phyloP scores from a whole-genome alignment of 2,329 filamentous ascomycete species.

The Colletotrichum sp. region DNA sequence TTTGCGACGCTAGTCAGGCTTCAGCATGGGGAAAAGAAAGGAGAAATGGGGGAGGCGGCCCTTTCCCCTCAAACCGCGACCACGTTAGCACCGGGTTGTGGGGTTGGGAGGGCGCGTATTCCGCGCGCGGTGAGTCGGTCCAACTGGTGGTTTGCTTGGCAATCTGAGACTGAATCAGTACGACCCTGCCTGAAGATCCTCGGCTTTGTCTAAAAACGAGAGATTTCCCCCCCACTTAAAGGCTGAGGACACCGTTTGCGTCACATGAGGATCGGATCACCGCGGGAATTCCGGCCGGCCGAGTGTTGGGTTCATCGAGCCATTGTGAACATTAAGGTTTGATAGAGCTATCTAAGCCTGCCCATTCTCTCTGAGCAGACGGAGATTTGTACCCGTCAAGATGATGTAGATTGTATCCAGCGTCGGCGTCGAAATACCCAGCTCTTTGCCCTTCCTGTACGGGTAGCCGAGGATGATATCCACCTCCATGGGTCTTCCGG shows the following conservation, averaged over 20 bases:
- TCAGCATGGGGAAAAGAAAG: background rate
- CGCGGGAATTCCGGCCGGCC: background rate
- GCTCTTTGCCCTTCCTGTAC: conserved; percentile 56
- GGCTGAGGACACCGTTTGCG: background rate
- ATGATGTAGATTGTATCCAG: conserved; percentile 44
- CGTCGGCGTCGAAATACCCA: conserved; percentile 59
- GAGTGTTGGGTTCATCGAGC: background rate
- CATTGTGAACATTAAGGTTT: background rate
- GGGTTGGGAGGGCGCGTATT: background rate
- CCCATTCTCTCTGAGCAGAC: conserved; percentile 1
- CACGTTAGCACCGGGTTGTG: background rate
- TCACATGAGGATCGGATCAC: background rate
- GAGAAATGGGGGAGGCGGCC: background rate
- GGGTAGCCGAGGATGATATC: conserved; percentile 69
- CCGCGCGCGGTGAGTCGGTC: background rate
- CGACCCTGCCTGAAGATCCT: background rate
- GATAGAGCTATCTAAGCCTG: background rate
- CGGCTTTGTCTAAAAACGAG: background rate
- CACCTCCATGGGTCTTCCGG: conserved; percentile 63
- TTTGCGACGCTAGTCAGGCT: background rate
- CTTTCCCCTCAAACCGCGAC: background rate
- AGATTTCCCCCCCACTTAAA: background rate
- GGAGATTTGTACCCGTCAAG: conserved; percentile 33
- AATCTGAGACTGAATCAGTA: background rate
- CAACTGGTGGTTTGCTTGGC: background rate